Percentiles rank a stretch among this genome's conserved stretches.
phyloP scores from a whole-genome alignment of 2,329 filamentous ascomycete species.

The Neurospora sp. region DNA sequence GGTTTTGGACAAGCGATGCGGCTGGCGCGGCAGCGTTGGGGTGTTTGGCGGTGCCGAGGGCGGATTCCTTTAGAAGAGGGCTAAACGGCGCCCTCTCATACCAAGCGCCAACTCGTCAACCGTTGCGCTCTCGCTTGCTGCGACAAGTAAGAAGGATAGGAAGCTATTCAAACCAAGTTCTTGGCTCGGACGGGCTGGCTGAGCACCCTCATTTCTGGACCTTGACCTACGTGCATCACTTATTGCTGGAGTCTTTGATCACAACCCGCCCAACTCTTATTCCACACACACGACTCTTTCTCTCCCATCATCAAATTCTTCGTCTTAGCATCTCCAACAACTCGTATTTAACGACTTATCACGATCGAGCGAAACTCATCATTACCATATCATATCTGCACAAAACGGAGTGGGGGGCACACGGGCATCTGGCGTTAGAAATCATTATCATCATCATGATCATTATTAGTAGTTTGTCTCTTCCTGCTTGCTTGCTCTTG shows the following conservation, averaged over 20 bases:
- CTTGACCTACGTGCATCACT: background rate
- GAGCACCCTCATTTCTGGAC: background rate
- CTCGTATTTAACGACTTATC: background rate
- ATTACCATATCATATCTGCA: background rate
- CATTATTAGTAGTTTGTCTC: background rate
- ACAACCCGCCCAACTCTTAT: background rate
- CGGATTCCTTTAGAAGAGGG: conserved; percentile 35
- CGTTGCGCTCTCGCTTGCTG: background rate
- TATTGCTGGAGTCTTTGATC: background rate
- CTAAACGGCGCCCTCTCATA: background rate
- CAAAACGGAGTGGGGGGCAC: background rate
- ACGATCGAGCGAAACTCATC: background rate
- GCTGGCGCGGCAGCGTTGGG: conserved; percentile 48
- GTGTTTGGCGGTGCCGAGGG: conserved; percentile 41
- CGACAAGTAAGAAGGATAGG: background rate
- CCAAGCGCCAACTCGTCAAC: background rate
- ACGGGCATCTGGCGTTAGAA: background rate
- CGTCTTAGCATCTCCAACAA: background rate
- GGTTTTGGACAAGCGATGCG: conserved; percentile 36
- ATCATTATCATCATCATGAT: background rate
- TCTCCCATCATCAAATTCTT: background rate
- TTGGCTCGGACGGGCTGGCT: background rate
- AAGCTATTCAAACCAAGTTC: background rate
- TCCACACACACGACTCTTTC: background rate
- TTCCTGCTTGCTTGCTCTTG: background rate